Conservation (phyloP, 768 basidiomycete genomes). For the Tulasnella sp. region DNA sequence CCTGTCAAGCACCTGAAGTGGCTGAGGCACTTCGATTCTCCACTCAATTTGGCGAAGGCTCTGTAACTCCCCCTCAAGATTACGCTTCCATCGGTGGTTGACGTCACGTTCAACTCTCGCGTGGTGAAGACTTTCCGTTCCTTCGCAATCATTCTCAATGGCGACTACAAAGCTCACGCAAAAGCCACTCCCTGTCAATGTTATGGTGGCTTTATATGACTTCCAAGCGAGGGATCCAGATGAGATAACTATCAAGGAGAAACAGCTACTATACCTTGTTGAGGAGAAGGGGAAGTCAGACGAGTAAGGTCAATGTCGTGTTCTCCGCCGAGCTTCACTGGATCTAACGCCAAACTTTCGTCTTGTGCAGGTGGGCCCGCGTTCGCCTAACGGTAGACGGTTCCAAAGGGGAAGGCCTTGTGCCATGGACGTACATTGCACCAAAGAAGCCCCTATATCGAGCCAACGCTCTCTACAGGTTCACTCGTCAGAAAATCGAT, state of each 20-base stretch:
- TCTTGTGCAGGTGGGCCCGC: neutral
- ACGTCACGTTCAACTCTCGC: neutral
- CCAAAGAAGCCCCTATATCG: neutral
- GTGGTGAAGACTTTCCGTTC: neutral
- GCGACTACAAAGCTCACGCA: neutral
- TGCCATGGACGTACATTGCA: neutral
- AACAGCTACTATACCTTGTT: neutral
- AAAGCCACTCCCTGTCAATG: neutral
- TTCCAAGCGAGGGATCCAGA: neutral
- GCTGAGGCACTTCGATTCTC: too few species aligned
- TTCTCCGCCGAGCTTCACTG: neutral
- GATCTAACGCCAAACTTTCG: too few species aligned
- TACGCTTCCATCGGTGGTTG: too few species aligned
- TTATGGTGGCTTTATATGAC: neutral
- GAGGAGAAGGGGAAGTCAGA: neutral
- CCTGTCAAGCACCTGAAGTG: too few species aligned
- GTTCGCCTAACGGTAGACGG: neutral
- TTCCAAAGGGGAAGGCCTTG: neutral
- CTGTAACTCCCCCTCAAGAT: too few species aligned
- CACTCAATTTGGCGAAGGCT: too few species aligned
- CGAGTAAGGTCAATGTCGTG: neutral
- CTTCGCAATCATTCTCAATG: neutral
- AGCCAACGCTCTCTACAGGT: neutral
- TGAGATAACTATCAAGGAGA: neutral
- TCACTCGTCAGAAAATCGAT: neutral